Evolutionary conservation across 2,329 filamentous ascomycete genomes (phyloP), one percentile per base, ranked within the genome.

Genomic region (Fusarium mundagurra): DNA sequence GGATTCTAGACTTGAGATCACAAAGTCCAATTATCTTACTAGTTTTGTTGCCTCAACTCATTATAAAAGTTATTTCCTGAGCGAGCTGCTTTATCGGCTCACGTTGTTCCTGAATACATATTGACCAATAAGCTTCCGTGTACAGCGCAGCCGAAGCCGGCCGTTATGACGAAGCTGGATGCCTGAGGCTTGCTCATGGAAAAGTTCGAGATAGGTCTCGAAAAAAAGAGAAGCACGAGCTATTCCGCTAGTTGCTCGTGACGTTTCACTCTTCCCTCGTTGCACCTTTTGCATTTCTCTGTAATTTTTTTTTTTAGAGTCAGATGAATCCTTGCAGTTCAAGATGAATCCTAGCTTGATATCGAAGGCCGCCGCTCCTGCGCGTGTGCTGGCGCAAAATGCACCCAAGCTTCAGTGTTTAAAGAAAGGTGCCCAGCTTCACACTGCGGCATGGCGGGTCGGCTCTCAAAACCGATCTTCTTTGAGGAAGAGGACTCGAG

Each of bases 281-380:
- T 71, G 50, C 59, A 55, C 16, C 45, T 63, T 68, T 55, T 61
- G 50, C 54, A 63, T 61, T 73, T 72, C 45, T 65, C 63, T 64
- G 44, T 71, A 70, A 24, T 16, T 27, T 64, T 48, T 64, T 48
- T 64, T 54, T 55, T 71, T 61, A 63, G 66, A 74, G 51, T 60
- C 74, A 77, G 69, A 83, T 82, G 81, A 78, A 76, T 76, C 67
- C 67, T 64, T 76, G 67, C 69, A 62, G 59, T 59, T 78, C 78
- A 83, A 73, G 48, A 88, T 88, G 87, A 88, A 87, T 78, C 82
- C 86, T 45, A 85, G 80, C 77, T 77, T 87, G 73, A 75, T 88
- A 68, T 82, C 83, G 69, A 88, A 86, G 81, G 84, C 85, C 55
- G 83, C 83, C 72, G 81, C 83, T 74, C 86, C 86, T 41, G 82